A percentile compares a stretch with the other conserved stretches of the same genome.
Conservation (phyloP, 805 yeast species). For the Kazachstania bromeliacearum region DNA sequence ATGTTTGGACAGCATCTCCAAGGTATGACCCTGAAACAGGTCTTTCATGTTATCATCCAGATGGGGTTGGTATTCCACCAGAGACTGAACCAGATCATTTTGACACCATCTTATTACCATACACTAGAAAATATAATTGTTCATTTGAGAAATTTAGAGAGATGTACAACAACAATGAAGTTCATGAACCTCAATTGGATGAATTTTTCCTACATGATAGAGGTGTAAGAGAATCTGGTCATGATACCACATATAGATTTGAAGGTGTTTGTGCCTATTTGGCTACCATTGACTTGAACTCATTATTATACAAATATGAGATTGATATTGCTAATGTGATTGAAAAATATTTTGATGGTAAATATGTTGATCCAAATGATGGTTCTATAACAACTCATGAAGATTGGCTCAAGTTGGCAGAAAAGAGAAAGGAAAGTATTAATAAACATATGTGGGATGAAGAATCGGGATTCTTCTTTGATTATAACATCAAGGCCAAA, state of each 20-base stretch:
- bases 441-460: constrained; percentile 79
- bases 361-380: constrained; percentile 33
- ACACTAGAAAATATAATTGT: constrained; percentile 50
- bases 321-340: constrained; percentile 65
- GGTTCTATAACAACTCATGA: constrained; percentile 36
- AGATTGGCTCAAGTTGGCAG: constrained; percentile 57
- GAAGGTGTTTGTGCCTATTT: constrained; percentile 84
- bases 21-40: constrained; percentile 68
- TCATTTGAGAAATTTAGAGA: constrained; percentile 54
- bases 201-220: constrained; percentile 85
- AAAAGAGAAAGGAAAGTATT: constrained; percentile 43
- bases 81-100: constrained; percentile 92
- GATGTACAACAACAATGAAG: constrained; percentile 55
- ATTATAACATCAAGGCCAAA: constrained; percentile 58
- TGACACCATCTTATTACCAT: constrained; percentile 57
- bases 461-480: constrained; percentile 66
- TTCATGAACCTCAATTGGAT: constrained; percentile 75
- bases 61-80: constrained; percentile 90
- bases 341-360: constrained; percentile 44
- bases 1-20: constrained; percentile 72
- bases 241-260: constrained; percentile 83
- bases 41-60: constrained; percentile 82
- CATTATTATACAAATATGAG: constrained; percentile 84
- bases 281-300: constrained; percentile 84
- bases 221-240: constrained; percentile 94